A percentile compares a stretch with the other conserved stretches of the same genome.
Conservation (phyloP, 352 stramenopile genomes). For the Plasmopara halstedii region DNA sequence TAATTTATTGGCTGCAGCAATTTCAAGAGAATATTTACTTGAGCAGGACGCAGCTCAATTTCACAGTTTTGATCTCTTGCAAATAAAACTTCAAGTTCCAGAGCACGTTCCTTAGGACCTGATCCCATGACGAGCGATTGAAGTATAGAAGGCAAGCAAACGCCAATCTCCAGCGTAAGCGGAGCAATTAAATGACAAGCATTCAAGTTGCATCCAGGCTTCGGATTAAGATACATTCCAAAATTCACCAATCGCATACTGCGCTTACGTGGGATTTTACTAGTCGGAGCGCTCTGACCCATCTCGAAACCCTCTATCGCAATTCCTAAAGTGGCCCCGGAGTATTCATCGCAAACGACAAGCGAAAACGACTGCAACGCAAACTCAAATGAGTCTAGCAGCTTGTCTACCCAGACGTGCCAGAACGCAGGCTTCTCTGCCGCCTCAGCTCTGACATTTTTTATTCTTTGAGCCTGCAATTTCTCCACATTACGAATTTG, state of each 20-base stretch:
- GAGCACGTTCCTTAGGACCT: conserved; percentile 23
- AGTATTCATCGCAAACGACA: conserved; percentile 56
- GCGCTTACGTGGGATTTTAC: conserved; percentile 35
- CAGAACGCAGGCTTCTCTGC: conserved; percentile 37
- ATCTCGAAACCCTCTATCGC: conserved; percentile 57
- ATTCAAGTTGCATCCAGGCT: conserved; percentile 21
- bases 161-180: conserved; percentile 43
- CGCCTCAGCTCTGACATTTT: conserved; percentile 7
- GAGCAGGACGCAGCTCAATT: conserved; percentile 54
- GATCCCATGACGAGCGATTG: conserved; percentile 50
- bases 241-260: conserved; percentile 50
- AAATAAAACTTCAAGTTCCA: conserved; percentile 56
- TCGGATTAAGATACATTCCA: conserved; percentile 57
- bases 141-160: conserved; percentile 62
- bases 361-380: conserved; percentile 39
- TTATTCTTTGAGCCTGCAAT: not conserved
- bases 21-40: conserved; percentile 51
- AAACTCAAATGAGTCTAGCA: conserved; percentile 69
- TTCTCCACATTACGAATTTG: conserved; percentile 27
- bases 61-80: conserved; percentile 19
- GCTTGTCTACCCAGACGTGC: conserved; percentile 49
- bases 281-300: conserved; percentile 20
- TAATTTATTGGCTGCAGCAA: conserved; percentile 48
- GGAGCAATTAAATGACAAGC: conserved; percentile 43
- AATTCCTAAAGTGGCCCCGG: conserved; percentile 42